Conservation (phyloP, 306 rosid species). For the Medicago ruthenica region DNA sequence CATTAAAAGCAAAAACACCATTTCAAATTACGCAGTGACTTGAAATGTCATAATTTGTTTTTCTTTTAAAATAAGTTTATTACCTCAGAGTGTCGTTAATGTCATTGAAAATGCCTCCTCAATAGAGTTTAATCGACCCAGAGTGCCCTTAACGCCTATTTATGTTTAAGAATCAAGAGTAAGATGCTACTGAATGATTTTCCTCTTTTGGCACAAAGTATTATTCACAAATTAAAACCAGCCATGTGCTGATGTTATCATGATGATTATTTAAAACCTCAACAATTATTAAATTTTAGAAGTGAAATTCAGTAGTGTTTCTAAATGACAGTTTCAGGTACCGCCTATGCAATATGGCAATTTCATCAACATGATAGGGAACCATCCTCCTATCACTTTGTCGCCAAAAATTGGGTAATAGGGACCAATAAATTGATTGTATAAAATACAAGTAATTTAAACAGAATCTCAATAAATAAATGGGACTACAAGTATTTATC, state of each 20-base stretch:
- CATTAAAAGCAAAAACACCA: neutral
- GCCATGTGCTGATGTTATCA: neutral
- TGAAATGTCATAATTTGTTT: neutral
- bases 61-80: neutral
- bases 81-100: neutral
- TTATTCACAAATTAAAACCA: neutral
- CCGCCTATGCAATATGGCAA: neutral
- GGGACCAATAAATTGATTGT: neutral
- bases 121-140: neutral
- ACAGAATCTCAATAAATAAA: neutral
- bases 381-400: neutral
- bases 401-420: neutral
- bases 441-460: neutral
- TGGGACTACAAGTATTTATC: neutral
- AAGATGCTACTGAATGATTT: conserved; percentile 9
- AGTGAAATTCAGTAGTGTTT: neutral
- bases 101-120: neutral
- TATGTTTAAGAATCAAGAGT: neutral
- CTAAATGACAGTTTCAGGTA: neutral
- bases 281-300: neutral
- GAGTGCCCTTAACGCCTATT: neutral
- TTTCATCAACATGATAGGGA: neutral
- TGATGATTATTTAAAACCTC: conserved; percentile 4
- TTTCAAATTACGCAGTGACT: neutral
- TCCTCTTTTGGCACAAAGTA: conserved; percentile 12